Evolutionary conservation across 805 yeast species (phyloP).

Genomic region (Ogataea zsoltii): DNA sequence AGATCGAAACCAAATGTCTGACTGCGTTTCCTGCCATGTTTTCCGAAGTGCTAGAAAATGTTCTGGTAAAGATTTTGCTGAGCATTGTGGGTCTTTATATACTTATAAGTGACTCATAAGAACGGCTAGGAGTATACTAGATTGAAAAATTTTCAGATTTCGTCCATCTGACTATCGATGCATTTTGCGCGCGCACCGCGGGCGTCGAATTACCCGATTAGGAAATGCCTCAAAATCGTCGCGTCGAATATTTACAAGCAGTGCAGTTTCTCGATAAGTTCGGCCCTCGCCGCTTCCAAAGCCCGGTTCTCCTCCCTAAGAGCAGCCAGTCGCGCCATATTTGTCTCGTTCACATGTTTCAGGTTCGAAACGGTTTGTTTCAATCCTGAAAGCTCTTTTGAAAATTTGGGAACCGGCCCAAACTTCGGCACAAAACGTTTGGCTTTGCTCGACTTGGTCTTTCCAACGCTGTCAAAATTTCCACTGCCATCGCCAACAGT

Average conservation of each 20-base stretch:
- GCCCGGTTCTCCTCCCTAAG: conserved; percentile 3
- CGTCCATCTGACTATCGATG: conserved; percentile 1
- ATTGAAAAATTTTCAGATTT: conserved; percentile 12
- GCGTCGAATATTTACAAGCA: conserved; percentile 12
- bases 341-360: conserved; percentile 4
- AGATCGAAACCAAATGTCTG: conserved; percentile 81
- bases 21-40: conserved; percentile 21
- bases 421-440: background rate
- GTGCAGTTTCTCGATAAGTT: conserved; percentile 4
- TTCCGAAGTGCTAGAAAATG: conserved; percentile 26
- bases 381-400: conserved; percentile 4
- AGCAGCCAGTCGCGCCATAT: conserved; percentile 1
- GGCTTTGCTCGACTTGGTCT: background rate
- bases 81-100: conserved; percentile 11
- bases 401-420: background rate
- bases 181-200: conserved; percentile 10
- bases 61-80: conserved; percentile 29
- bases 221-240: conserved; percentile 2
- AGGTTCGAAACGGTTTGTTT: background rate
- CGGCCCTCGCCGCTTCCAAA: conserved; percentile 1
- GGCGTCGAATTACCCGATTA: conserved; percentile 17
- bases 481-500: background rate
- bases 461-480: conserved; percentile 10
- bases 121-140: background rate
- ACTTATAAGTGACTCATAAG: background rate